Percentiles rank a stretch among this genome's conserved stretches.
These are phyloP conservation scores for Phaeosphaeriaceae sp. DNA, from an alignment of 2,329 filamentous ascomycete species.

Conservation along the genomic window DNA sequence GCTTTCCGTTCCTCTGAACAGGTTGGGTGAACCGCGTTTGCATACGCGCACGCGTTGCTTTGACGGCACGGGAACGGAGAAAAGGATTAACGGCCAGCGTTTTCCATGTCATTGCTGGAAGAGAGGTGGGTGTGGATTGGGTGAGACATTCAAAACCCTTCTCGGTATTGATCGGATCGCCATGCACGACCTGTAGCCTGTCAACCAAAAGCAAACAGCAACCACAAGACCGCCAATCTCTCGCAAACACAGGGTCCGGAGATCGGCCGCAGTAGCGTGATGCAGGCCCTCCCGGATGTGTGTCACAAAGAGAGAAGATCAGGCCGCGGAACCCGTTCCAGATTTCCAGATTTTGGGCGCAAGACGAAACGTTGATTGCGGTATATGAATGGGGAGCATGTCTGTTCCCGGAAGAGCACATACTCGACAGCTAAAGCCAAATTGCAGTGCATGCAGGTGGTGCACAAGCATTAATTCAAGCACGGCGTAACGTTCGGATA, in stretches of 20 bases:
- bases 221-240: constrained; percentile 2
- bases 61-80: too few relatives aligned
- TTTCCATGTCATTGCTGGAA: too few relatives aligned
- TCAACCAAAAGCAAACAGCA: constrained; percentile 23
- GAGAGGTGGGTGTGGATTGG: constrained; percentile 12
- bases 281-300: constrained; percentile 29
- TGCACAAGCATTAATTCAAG: constrained; percentile 26
- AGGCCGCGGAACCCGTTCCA: constrained; percentile 26
- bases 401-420: constrained; percentile 15
- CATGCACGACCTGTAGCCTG: constrained; percentile 27
- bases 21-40: too few relatives aligned
- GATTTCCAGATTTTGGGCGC: constrained; percentile 27
- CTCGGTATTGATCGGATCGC: constrained; percentile 11
- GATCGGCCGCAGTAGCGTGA: constrained; percentile 37
- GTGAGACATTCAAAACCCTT: constrained; percentile 10
- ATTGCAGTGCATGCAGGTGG: constrained; percentile 28
- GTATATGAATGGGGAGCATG: constrained; percentile 24
- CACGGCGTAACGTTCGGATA: constrained; percentile 34
- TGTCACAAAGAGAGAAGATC: constrained; percentile 23
- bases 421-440: constrained; percentile 20
- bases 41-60: too few relatives aligned
- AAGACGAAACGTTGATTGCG: constrained; percentile 36
- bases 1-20: too few relatives aligned
- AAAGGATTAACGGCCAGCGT: too few relatives aligned
- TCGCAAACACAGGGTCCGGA: constrained; percentile 25